Evolutionary conservation across 2,329 filamentous ascomycete species (phyloP).

Genomic region (Cryphonectria nitschkei): DNA sequence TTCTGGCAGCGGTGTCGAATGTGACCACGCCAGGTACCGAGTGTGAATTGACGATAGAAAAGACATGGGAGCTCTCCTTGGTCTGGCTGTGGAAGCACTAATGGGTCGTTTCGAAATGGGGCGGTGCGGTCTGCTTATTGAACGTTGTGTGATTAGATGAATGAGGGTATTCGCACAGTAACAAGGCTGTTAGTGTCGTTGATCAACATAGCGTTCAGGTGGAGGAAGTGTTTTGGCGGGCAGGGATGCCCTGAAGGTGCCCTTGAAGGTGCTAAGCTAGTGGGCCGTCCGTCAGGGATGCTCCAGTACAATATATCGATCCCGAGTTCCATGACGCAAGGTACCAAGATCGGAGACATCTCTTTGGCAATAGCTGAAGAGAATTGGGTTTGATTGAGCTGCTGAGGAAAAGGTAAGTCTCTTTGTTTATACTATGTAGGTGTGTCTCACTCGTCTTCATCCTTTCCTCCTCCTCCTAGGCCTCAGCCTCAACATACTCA

Average conservation of each 20-base stretch:
- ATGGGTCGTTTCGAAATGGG: too few species aligned
- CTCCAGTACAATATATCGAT: conserved; percentile 18
- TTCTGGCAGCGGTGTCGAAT: too few species aligned
- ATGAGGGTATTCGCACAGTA: too few species aligned
- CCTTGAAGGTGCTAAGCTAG: not conserved
- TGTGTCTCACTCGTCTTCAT: not conserved
- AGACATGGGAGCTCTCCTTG: too few species aligned
- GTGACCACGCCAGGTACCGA: too few species aligned
- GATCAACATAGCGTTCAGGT: too few species aligned
- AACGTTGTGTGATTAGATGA: too few species aligned
- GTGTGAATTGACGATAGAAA: too few species aligned
- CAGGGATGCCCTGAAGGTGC: not conserved
- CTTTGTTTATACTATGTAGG: not conserved
- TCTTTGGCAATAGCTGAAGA: not conserved
- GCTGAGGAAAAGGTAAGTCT: not conserved
- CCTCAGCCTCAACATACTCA: not conserved
- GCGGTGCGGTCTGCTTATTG: too few species aligned
- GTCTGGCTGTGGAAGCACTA: too few species aligned
- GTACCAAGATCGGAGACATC: conserved; percentile 19
- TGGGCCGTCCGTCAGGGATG: conserved; percentile 8
- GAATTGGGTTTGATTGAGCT: not conserved
- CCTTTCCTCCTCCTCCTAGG: not conserved
- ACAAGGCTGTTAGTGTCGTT: too few species aligned
- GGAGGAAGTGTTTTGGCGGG: not conserved
- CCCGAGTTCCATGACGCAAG: conserved; percentile 24